Percentiles rank a stretch among this genome's conserved stretches.
phyloP scores from a whole-genome alignment of 768 basidiomycete species.

The Mycena filopes region DNA sequence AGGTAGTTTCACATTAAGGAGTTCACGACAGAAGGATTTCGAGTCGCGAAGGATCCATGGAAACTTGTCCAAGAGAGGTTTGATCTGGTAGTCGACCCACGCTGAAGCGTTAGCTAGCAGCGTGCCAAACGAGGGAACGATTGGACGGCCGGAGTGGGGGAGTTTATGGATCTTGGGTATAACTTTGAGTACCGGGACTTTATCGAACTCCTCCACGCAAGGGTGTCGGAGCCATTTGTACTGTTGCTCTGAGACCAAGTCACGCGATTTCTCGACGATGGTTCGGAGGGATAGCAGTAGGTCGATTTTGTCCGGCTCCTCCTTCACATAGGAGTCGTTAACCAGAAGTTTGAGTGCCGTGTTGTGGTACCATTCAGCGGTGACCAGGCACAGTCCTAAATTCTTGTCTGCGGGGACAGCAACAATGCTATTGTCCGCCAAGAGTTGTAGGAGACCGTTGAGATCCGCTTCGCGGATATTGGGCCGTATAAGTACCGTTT shows the following conservation, averaged over 20 bases:
- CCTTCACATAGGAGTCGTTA: conserved; percentile 27
- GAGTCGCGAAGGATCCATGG: conserved; percentile 19
- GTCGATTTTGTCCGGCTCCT: conserved; percentile 1
- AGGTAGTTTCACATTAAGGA: conserved; percentile 12
- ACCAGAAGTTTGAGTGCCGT: conserved; percentile 24
- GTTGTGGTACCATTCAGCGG: conserved; percentile 25
- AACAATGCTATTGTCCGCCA: conserved; percentile 24
- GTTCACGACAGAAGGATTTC: conserved; percentile 6
- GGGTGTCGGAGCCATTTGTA: conserved; percentile 4
- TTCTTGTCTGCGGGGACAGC: conserved; percentile 34
- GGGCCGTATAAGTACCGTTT: conserved; percentile 20
- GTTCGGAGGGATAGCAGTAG: not conserved
- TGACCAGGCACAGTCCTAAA: conserved; percentile 30
- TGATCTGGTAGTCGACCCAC: conserved; percentile 17
- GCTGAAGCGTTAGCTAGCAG: conserved; percentile 20
- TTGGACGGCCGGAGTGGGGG: conserved; percentile 8
- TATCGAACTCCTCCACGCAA: not conserved
- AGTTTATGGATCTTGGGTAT: conserved; percentile 19
- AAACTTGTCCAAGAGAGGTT: conserved; percentile 6
- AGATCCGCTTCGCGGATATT: conserved; percentile 28
- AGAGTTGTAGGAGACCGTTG: conserved; percentile 18
- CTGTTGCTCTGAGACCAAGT: conserved; percentile 15
- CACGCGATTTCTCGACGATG: not conserved
- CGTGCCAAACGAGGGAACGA: conserved; percentile 8
- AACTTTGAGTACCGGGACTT: conserved; percentile 16